Evolutionary conservation across 2,329 filamentous ascomycete genomes (phyloP).

Genomic region (Phoma sp.): DNA sequence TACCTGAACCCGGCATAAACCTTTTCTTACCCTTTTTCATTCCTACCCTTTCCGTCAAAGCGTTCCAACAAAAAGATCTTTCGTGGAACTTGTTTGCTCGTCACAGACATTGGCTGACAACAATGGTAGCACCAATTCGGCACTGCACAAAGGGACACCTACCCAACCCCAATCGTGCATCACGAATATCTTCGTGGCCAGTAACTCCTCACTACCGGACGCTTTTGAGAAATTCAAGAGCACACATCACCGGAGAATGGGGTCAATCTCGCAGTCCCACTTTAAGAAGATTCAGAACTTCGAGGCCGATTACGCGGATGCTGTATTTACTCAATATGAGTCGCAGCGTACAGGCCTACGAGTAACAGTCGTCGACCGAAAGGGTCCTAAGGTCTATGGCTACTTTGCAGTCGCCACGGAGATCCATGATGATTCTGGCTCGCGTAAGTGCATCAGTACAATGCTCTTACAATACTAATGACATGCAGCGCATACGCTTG

Average conservation of each 20-base stretch:
- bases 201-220: not conserved
- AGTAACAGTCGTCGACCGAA: constrained; percentile 87
- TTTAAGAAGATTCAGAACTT: constrained; percentile 90
- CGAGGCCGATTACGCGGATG: constrained; percentile 87
- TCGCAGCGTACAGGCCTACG: constrained; percentile 94
- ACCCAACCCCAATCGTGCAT: constrained; percentile 10
- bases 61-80: not conserved
- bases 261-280: constrained; percentile 53
- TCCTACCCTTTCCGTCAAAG: too few species aligned
- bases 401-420: constrained; percentile 97
- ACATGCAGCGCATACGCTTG: constrained; percentile 56
- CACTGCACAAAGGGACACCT: constrained; percentile 33
- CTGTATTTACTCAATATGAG: constrained; percentile 92
- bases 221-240: constrained; percentile 2
- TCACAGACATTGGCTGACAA: constrained; percentile 25
- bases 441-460: constrained; percentile 56
- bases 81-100: not conserved
- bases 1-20: not conserved
- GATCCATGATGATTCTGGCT: constrained; percentile 95
- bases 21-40: not conserved
- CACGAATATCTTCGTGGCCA: not conserved
- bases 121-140: constrained; percentile 42
- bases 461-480: constrained; percentile 11
- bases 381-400: constrained; percentile 88
- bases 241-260: constrained; percentile 34